phyloP scores from a whole-genome alignment of 2,329 filamentous ascomycete species.

The Eutypa lata region DNA sequence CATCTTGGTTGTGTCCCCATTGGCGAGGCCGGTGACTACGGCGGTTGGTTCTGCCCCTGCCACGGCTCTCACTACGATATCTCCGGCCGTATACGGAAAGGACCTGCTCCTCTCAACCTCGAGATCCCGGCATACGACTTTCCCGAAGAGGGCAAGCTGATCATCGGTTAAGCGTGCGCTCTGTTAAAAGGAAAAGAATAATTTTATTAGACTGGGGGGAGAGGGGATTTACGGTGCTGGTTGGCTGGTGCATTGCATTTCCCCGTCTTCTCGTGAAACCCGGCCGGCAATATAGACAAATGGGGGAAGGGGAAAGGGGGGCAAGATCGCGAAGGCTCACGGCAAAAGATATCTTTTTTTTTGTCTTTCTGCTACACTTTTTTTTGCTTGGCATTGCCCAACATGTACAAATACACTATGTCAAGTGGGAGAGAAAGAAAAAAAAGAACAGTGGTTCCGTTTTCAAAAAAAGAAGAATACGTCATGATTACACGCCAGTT shows the following conservation, averaged over 20 bases:
- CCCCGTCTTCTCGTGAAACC: neutral
- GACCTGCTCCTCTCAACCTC: slow-evolving; percentile 94
- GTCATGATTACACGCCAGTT: neutral
- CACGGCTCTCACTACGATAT: slow-evolving; percentile 99
- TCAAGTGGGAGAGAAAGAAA: slow-evolving; percentile 17
- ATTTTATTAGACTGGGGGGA: slow-evolving; percentile 20
- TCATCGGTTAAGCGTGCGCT: slow-evolving; percentile 75
- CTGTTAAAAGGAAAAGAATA: slow-evolving; percentile 23
- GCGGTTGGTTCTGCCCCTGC: slow-evolving; percentile 99
- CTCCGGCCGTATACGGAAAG: slow-evolving; percentile 95
- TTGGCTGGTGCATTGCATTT: slow-evolving; percentile 6
- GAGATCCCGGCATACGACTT: slow-evolving; percentile 93
- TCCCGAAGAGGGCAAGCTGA: slow-evolving; percentile 79
- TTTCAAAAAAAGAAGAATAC: no score
- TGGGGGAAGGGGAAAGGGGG: neutral
- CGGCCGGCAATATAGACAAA: neutral
- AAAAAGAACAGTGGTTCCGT: no score
- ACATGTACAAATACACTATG: slow-evolving; percentile 29
- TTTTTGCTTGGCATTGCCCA: slow-evolving; percentile 22
- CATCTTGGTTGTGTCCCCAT: slow-evolving; percentile 99
- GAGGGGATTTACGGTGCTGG: neutral
- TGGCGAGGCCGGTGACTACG: slow-evolving; percentile 95
- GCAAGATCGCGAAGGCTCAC: neutral
- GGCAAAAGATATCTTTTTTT: neutral
- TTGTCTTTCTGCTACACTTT: slow-evolving; percentile 23